Evolutionary conservation across 768 basidiomycete species (phyloP).

Genomic region (Naganishia kalamii): DNA sequence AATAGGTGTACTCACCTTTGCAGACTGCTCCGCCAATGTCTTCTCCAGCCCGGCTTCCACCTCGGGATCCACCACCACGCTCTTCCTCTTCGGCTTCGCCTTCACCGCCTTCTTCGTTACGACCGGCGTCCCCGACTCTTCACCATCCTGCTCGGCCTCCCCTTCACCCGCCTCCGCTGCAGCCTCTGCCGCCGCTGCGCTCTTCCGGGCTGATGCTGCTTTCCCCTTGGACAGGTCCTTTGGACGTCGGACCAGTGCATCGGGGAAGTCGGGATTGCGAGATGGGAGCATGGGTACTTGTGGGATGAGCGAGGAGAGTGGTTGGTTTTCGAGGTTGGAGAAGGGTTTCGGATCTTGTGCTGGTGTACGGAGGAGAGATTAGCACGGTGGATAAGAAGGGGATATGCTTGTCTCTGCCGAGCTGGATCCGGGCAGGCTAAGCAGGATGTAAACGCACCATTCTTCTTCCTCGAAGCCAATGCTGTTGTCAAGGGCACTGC

Average conservation of each 20-base stretch:
- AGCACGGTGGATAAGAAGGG: neutral
- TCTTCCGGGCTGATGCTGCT: neutral
- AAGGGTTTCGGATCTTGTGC: neutral
- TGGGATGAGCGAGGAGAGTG: constrained; percentile 9
- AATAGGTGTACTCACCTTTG: too few species aligned
- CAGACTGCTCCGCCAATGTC: neutral
- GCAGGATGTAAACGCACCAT: constrained; percentile 1
- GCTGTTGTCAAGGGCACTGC: constrained; percentile 37
- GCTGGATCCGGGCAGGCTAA: neutral
- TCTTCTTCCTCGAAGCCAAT: constrained; percentile 19
- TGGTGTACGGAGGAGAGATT: neutral
- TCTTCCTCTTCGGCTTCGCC: constrained; percentile 8
- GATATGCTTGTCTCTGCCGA: neutral
- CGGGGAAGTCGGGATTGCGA: constrained; percentile 16
- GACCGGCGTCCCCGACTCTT: too few species aligned
- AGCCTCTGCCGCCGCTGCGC: neutral
- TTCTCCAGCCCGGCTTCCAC: neutral
- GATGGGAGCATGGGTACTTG: constrained; percentile 1
- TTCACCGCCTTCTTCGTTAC: neutral
- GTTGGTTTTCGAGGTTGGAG: constrained; percentile 3
- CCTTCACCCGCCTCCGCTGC: neutral
- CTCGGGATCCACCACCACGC: neutral
- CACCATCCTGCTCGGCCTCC: neutral
- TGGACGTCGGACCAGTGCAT: neutral
- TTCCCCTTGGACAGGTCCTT: neutral